These are phyloP conservation scores for Amylocystis lapponica DNA, from an alignment of 768 basidiomycete species.

Conservation along the genomic window DNA sequence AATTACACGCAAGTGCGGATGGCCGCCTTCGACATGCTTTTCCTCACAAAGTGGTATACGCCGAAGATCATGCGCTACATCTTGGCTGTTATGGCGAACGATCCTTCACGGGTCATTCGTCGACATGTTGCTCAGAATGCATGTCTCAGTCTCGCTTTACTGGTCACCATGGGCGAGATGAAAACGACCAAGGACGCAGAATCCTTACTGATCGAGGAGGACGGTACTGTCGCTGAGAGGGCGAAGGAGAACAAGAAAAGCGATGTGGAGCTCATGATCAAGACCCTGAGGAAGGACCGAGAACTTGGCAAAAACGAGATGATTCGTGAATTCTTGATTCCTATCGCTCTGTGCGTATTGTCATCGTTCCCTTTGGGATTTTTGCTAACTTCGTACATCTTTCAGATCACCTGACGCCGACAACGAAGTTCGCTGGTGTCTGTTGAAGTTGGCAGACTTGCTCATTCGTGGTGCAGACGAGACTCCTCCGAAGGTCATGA, in stretches of 20 bases:
- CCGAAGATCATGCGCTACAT: constrained; percentile 84
- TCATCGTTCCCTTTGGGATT: not conserved
- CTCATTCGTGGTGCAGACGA: constrained; percentile 81
- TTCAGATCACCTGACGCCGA: constrained; percentile 69
- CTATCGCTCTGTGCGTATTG: constrained; percentile 67
- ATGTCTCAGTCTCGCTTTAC: constrained; percentile 79
- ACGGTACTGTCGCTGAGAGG: constrained; percentile 67
- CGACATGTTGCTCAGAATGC: constrained; percentile 84
- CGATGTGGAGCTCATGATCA: constrained; percentile 80
- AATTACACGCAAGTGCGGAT: constrained; percentile 90
- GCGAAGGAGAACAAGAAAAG: constrained; percentile 74
- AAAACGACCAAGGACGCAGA: constrained; percentile 73
- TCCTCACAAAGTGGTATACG: constrained; percentile 85
- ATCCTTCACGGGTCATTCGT: constrained; percentile 75
- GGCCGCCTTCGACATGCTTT: constrained; percentile 90
- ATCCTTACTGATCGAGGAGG: constrained; percentile 80
- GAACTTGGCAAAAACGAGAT: constrained; percentile 78
- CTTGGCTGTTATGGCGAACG: constrained; percentile 79
- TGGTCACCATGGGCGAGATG: constrained; percentile 90
- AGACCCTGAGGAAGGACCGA: constrained; percentile 80
- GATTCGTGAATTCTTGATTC: constrained; percentile 75
- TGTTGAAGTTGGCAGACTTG: constrained; percentile 88
- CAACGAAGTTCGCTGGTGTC: constrained; percentile 85
- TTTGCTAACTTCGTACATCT: not conserved
- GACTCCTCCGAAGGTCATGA: constrained; percentile 77